Base-by-base conservation (phyloP, 2,329 filamentous ascomycete species). In the Microdochium bolleyi region DNA sequence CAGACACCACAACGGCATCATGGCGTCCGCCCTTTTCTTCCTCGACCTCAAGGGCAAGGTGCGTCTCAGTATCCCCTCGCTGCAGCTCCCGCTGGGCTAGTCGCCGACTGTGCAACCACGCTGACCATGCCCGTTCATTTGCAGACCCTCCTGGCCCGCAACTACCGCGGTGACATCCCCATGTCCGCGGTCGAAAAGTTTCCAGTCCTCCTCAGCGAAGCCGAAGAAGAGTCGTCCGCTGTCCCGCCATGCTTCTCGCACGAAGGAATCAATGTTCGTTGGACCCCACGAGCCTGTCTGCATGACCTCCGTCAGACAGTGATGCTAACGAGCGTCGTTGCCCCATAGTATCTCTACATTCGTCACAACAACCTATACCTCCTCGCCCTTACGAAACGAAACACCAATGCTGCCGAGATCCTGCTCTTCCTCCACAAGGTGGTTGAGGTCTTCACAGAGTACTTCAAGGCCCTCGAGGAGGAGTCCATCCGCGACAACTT, bases 21-120 rank as follows among this genome's bases (percentile, higher is more conserved):
- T 99, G 94, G 94, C 94, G 62, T 99, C 94, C 56, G 94, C 94
- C 59, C 70, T 99, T 66, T 99, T 99, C 82, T 99, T 99, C 71
- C 87, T 99, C 65, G 94, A 99, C 73, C 82, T 99, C 62, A 99
- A 99, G 90, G 94, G 94, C 89, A 99, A 99, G 88, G 91, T 95
- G 72, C 57, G 76, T 58, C 30, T 55, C 41, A 11, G 24, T 48
- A 22, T 41, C 14, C 16, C 11, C 14, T 5, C 13, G 7, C n/a
- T 38, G 13, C 7, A 38, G 34, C n/a, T 38, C 7, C 19, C 50
- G 38, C 51, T 14, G 24, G 37, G 51, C 56, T 56, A 53, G 57
- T 53, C 51, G 30, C 27, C 30, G 22, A 14, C 32, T n/a, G 21
- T n/a, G 34, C 27, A 30, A 27, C n/a, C 14, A 49, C 16, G 13